Conservation (phyloP, 2,329 filamentous ascomycete genomes). For the Sporothrix luriei region DNA sequence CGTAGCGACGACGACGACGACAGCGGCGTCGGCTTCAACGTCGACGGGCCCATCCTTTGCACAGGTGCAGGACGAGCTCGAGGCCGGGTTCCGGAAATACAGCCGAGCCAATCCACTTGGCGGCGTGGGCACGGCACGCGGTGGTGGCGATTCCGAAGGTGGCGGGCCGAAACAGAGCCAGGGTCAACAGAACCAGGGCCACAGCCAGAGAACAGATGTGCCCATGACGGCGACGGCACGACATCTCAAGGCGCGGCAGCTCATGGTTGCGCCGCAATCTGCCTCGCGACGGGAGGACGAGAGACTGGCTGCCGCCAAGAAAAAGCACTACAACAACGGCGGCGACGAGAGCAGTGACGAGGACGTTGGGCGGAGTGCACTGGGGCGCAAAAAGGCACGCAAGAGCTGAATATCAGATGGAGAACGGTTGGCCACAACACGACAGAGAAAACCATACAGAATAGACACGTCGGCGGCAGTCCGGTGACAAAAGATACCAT, state of each 20-base stretch:
- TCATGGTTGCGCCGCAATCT: constrained; percentile 30
- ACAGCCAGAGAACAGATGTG: background rate
- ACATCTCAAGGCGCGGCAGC: constrained; percentile 28
- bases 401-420: constrained; percentile 23
- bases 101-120: constrained; percentile 32
- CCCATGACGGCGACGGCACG: constrained; percentile 17
- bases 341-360: constrained; percentile 40
- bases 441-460: background rate
- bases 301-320: background rate
- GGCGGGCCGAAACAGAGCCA: background rate
- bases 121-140: constrained; percentile 20
- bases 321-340: background rate
- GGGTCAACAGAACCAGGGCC: background rate
- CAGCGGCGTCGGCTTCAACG: background rate
- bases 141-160: background rate
- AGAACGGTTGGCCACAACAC: background rate
- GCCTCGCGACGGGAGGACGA: background rate
- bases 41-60: constrained; percentile 3
- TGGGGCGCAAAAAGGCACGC: constrained; percentile 37
- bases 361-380: constrained; percentile 41
- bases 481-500: too few species aligned
- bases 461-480: background rate
- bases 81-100: constrained; percentile 30
- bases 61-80: constrained; percentile 32
- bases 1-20: background rate